Percentiles rank a stretch among this genome's conserved stretches.
phyloP scores from a whole-genome alignment of 192 early-diverging fungal species.

The Entomortierella chlamydospora region DNA sequence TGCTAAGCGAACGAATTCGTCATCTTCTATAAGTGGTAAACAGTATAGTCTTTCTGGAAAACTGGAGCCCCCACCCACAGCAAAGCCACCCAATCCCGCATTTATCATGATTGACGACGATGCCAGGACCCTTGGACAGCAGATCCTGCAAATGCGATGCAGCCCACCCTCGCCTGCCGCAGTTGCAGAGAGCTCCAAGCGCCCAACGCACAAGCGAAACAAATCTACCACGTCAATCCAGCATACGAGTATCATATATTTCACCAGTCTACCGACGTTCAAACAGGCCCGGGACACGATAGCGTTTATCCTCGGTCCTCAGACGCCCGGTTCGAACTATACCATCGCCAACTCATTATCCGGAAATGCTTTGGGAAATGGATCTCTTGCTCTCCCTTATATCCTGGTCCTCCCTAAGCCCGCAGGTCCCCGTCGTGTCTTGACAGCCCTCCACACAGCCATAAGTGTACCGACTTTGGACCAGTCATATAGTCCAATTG shows the following conservation, averaged over 20 bases:
- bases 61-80: background rate
- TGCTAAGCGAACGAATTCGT: constrained; percentile 32
- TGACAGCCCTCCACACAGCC: constrained; percentile 69
- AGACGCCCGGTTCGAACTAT: constrained; percentile 19
- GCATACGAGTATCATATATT: constrained; percentile 66
- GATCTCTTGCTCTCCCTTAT: constrained; percentile 56
- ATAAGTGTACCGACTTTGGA: constrained; percentile 63
- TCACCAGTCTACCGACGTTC: constrained; percentile 66
- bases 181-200: constrained; percentile 21
- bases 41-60: background rate
- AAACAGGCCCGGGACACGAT: constrained; percentile 62
- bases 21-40: constrained; percentile 21
- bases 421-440: constrained; percentile 66
- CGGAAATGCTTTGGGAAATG: constrained; percentile 1
- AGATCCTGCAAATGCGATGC: constrained; percentile 57
- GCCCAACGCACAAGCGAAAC: constrained; percentile 30
- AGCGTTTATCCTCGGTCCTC: constrained; percentile 45
- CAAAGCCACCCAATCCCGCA: constrained; percentile 48
- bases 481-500: constrained; percentile 65
- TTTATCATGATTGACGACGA: constrained; percentile 73
- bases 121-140: constrained; percentile 58
- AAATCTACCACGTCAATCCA: constrained; percentile 47
- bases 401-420: constrained; percentile 72
- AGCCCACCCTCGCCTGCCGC: constrained; percentile 18
- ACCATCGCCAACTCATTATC: constrained; percentile 29